Evolutionary conservation across 768 basidiomycete genomes (phyloP).

Genomic region (Albatrellus ellisii): DNA sequence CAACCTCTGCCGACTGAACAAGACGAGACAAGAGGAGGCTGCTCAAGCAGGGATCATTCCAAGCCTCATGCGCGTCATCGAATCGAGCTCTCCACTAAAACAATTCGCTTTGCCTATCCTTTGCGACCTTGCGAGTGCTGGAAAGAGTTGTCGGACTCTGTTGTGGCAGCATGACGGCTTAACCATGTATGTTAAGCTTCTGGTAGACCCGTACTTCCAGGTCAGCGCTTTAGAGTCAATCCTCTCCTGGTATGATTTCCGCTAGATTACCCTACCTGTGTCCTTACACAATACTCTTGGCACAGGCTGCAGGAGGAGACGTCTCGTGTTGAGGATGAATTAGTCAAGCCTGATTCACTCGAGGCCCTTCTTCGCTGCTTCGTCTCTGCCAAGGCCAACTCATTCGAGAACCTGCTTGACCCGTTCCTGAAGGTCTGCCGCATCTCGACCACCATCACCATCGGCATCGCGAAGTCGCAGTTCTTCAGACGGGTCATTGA

Average conservation of each 20-base stretch:
- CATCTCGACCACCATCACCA: slow-evolving; percentile 58
- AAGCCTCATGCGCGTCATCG: slow-evolving; percentile 78
- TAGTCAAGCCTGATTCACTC: slow-evolving; percentile 52
- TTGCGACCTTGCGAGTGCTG: slow-evolving; percentile 91
- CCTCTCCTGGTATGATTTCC: slow-evolving; percentile 60
- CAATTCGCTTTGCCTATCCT: slow-evolving; percentile 96
- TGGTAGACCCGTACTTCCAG: slow-evolving; percentile 85
- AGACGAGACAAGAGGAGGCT: slow-evolving; percentile 91
- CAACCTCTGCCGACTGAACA: slow-evolving; percentile 91
- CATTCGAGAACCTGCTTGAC: slow-evolving; percentile 86
- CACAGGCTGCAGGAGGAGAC: slow-evolving; percentile 90
- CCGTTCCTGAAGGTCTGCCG: slow-evolving; percentile 89
- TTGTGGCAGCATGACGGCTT: slow-evolving; percentile 95
- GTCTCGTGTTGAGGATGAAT: slow-evolving; percentile 81
- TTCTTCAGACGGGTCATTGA: slow-evolving; percentile 88
- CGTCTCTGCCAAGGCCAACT: slow-evolving; percentile 74
- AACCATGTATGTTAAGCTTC: slow-evolving; percentile 57
- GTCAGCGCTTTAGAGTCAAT: slow-evolving; percentile 87
- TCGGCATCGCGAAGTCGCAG: slow-evolving; percentile 64
- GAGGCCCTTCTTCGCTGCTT: slow-evolving; percentile 69
- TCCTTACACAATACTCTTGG: background rate
- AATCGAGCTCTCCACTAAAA: slow-evolving; percentile 82
- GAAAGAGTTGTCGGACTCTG: slow-evolving; percentile 80
- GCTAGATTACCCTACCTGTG: background rate
- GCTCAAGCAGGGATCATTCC: slow-evolving; percentile 94